Percentiles rank a stretch among this genome's conserved stretches.
Evolutionary conservation across 164 flowering plant genomes (phyloP).

Genomic region (Platanus orientalis): DNA sequence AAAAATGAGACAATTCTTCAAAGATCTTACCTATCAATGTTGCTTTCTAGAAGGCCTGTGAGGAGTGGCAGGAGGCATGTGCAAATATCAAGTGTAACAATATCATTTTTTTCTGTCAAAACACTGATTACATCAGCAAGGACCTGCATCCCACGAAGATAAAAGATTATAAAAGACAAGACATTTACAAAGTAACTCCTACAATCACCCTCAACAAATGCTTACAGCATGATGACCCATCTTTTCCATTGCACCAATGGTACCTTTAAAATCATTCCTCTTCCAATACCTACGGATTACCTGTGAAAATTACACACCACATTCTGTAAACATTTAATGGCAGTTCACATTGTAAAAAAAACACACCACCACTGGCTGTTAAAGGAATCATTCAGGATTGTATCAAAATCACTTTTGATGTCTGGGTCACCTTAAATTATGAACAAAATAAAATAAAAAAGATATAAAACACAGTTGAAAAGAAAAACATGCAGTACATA

Average conservation of each 20-base stretch:
- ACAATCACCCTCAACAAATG: constrained; percentile 6
- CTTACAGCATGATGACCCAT: constrained; percentile 90
- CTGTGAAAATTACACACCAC: too few species aligned
- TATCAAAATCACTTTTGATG: too few species aligned
- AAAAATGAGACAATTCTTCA: too few species aligned
- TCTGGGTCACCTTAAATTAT: too few species aligned
- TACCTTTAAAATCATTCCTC: constrained; percentile 75
- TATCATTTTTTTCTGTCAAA: constrained; percentile 58
- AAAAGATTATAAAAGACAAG: neutral
- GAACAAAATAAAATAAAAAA: too few species aligned
- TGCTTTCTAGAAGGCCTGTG: constrained; percentile 61
- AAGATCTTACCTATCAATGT: constrained; percentile 66
- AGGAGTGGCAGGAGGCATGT: constrained; percentile 77
- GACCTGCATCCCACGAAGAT: constrained; percentile 43
- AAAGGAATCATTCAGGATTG: too few species aligned
- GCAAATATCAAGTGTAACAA: constrained; percentile 71
- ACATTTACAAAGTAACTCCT: neutral
- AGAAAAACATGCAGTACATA: too few species aligned
- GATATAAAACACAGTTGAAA: too few species aligned
- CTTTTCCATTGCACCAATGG: constrained; percentile 69
- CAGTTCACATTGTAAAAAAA: too few species aligned
- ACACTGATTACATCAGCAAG: constrained; percentile 74
- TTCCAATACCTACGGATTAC: constrained; percentile 69
- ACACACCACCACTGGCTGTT: too few species aligned
- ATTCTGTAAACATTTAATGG: too few species aligned